Conservation (phyloP, 176 grass and related monocot genomes). For the Coix lacrymajobi region DNA sequence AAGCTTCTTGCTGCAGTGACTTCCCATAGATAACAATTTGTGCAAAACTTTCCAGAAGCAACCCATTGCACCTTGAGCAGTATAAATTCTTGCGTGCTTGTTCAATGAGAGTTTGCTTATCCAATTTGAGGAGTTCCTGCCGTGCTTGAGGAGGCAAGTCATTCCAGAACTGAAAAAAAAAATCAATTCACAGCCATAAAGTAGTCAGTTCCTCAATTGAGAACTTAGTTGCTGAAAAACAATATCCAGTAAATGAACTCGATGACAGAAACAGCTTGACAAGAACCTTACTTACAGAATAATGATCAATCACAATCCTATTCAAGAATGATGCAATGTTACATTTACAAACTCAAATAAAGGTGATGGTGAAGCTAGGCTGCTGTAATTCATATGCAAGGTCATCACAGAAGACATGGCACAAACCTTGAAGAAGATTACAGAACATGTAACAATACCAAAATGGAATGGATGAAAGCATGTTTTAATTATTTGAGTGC, state of each 20-base stretch:
- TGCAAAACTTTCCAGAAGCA: slow-evolving; percentile 84
- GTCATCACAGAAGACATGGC: neutral
- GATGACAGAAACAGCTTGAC: neutral
- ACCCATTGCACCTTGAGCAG: slow-evolving; percentile 91
- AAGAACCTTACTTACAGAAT: neutral
- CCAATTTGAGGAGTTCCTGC: slow-evolving; percentile 67
- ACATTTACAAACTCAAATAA: neutral
- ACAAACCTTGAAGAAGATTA: neutral
- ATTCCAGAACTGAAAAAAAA: slow-evolving; percentile 77
- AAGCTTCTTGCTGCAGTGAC: slow-evolving; percentile 55
- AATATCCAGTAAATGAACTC: neutral
- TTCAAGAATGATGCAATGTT: neutral
- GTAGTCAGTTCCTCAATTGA: neutral
- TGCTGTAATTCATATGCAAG: neutral
- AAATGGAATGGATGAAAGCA: neutral
- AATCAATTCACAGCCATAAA: slow-evolving; percentile 10
- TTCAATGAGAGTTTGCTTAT: slow-evolving; percentile 93
- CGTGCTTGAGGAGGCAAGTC: slow-evolving; percentile 63
- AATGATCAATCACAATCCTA: neutral
- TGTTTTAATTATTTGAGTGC: neutral
- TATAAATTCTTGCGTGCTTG: slow-evolving; percentile 92
- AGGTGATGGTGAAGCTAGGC: neutral
- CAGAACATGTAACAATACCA: neutral
- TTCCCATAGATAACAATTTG: slow-evolving; percentile 72
- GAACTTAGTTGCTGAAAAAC: neutral